Evolutionary conservation across 176 grass and related monocot species (phyloP), one percentile per base, ranked within the genome.

Genomic region (Cymbopogon citratus): DNA sequence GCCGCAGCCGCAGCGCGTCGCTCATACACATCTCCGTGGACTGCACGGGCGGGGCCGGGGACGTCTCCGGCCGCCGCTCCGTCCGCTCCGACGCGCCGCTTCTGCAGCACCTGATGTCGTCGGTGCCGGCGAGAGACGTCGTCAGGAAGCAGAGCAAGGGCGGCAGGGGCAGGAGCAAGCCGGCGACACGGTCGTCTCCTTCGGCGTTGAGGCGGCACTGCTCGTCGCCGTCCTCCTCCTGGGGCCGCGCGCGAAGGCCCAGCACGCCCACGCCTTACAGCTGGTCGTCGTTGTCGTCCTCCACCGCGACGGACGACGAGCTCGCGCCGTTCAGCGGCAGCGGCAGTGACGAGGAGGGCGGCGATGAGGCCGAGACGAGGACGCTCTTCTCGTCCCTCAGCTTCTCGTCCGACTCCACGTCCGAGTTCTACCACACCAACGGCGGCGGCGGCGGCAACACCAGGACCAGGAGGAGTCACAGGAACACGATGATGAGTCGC

Each of bases 351-450:
- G 83, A 81, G 2, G 83, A 63, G 8, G 18, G 34, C 39, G 77
- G 1, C 5, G 86, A 86, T 40, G 88, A 91, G 70, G 88, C 73
- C 12, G 90, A 92, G 45, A 82, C 87, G 15, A 62, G 76, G 49
- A 94, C 94, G 27, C 86, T 92, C 35, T 94, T 94, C 81, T 97
- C 92, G 63, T 97, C 90, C 68, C 82, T 82, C 41, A 92, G 87
- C 88, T 84, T 97, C 77, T 97, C 94, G 15, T 91, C 92, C 39
- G 94, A 94, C 75, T 86, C 95, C 39, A 85, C 70, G 7, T 89
- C 79, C 23, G 92, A 94, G 71, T 87, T 94, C 60, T 90, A 94
- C 82, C 77, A 40, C 71, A 76, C 40, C 74, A 78, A 63, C 62
- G 43, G 27, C 75, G 74, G 24, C 62, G 63, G n/a, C 63, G 56